phyloP scores from a whole-genome alignment of 805 yeast species.

The Sugiyamaella floridensis region DNA sequence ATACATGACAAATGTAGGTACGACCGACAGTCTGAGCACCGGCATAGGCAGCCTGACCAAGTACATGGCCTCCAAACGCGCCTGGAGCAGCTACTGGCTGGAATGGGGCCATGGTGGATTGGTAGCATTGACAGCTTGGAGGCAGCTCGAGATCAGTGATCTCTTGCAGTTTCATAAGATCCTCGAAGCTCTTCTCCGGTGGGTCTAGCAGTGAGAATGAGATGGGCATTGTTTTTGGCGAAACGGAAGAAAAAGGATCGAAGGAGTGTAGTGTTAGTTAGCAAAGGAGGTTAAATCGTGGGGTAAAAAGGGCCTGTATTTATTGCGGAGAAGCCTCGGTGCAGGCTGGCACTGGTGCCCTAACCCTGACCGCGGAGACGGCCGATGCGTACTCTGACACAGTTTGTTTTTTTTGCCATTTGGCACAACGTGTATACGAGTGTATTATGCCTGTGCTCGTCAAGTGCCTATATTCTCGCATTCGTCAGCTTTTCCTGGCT shows the following conservation, averaged over 20 bases:
- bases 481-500: too few species aligned
- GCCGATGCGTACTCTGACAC: too few species aligned
- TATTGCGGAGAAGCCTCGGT: neutral
- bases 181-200: slow-evolving; percentile 15
- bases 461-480: too few species aligned
- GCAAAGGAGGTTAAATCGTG: neutral
- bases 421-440: too few species aligned
- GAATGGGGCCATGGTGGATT: slow-evolving; percentile 21
- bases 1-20: slow-evolving; percentile 18
- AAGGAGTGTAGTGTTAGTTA: neutral
- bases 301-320: neutral
- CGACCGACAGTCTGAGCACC: slow-evolving; percentile 22
- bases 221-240: neutral
- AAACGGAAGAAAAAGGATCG: neutral
- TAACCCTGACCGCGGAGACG: too few species aligned
- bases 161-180: slow-evolving; percentile 15
- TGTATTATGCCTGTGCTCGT: too few species aligned
- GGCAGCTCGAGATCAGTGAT: slow-evolving; percentile 10
- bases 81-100: slow-evolving; percentile 23
- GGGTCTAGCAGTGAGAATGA: slow-evolving; percentile 10
- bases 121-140: slow-evolving; percentile 13
- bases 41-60: slow-evolving; percentile 23
- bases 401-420: too few species aligned
- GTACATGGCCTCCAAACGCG: slow-evolving; percentile 27
- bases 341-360: too few species aligned